Evolutionary conservation across 2,329 filamentous ascomycete genomes (phyloP).

Genomic region (Phoma herbarum): DNA sequence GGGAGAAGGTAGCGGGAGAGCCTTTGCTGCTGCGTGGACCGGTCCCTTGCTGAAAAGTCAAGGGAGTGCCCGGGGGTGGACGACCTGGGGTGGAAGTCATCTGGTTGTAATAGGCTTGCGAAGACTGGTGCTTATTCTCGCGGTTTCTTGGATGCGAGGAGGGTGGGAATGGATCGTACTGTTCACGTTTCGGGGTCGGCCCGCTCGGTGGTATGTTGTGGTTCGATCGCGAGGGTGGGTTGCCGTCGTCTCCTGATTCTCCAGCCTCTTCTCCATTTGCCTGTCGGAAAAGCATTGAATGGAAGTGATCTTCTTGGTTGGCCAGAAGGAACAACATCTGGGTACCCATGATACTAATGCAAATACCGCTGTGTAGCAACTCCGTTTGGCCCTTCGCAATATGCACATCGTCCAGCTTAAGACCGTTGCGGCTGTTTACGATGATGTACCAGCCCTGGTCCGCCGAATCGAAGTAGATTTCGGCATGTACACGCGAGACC

Average conservation of each 20-base stretch:
- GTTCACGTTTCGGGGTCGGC: constrained; percentile 49
- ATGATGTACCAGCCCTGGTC: constrained; percentile 77
- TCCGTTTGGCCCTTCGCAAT: constrained; percentile 73
- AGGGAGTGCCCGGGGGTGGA: constrained; percentile 44
- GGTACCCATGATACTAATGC: constrained; percentile 88
- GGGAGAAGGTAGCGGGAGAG: constrained; percentile 59
- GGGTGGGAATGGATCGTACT: constrained; percentile 50
- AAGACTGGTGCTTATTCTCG: constrained; percentile 41
- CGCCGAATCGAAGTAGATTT: constrained; percentile 57
- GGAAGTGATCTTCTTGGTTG: constrained; percentile 73
- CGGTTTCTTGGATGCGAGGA: constrained; percentile 44
- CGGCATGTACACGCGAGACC: constrained; percentile 60
- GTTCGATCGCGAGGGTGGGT: constrained; percentile 43
- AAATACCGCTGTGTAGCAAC: constrained; percentile 81
- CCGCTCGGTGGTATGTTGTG: constrained; percentile 46
- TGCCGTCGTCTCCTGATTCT: constrained; percentile 52
- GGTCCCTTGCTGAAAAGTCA: constrained; percentile 48
- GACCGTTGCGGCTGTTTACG: constrained; percentile 90
- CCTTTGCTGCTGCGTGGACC: constrained; percentile 53
- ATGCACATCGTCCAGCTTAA: constrained; percentile 79
- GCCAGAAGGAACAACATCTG: constrained; percentile 99
- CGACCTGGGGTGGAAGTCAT: constrained; percentile 51
- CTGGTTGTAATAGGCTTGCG: constrained; percentile 43
- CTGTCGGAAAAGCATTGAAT: constrained; percentile 71
- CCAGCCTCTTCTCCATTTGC: constrained; percentile 56